Evolutionary conservation across 257 asterid genomes (phyloP), one percentile per base, ranked within the genome.

Genomic region (Salvia miltiorrhiza): DNA sequence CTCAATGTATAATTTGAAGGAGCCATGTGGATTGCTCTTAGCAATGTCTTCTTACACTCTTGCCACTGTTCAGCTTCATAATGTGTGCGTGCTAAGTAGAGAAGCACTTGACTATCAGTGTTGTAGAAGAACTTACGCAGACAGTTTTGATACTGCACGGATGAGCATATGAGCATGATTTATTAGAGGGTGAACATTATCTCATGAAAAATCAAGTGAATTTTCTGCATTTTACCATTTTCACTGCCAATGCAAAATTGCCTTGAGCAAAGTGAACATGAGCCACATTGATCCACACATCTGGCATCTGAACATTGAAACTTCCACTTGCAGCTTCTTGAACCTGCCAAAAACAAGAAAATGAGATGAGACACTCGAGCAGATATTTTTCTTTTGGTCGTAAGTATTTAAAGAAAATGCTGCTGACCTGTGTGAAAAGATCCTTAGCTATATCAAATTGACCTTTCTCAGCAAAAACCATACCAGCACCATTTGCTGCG

Each of bases 31-130:
- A 91, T 94, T 66, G 99, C 99, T 82, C 96, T 83, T 54, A 94
- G 85, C 58, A 94, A 74, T 47, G 99, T 85, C 86, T 87, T 94
- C 76, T 86, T 94, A 77, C 99, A 94, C 72, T 94, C 99, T 80
- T 86, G 96, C 99, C 99, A 94, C 79, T 94, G 99, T 62, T 94
- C 99, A 73, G 99, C 97, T 82, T 94, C 99, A 77, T 94, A 94
- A 85, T 94, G 97, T 16, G 97, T 92, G 39, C 99, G 93, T 65
- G 99, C 97, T 66, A 91, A 82, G 86, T 89, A 94, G 74, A 94
- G 96, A 79, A 94, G 95, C 76, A 94, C 92, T 77, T 91, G 97
- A 76, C 92, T 89, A 82, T 94, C 99, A 14, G 95, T 94, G 79
- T 91, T 91, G 55, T 86, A 5, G 79, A 78, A 89, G 80, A 94